These are phyloP conservation scores for Pisolithus albus DNA, from an alignment of 768 basidiomycete species.

Conservation along the genomic window DNA sequence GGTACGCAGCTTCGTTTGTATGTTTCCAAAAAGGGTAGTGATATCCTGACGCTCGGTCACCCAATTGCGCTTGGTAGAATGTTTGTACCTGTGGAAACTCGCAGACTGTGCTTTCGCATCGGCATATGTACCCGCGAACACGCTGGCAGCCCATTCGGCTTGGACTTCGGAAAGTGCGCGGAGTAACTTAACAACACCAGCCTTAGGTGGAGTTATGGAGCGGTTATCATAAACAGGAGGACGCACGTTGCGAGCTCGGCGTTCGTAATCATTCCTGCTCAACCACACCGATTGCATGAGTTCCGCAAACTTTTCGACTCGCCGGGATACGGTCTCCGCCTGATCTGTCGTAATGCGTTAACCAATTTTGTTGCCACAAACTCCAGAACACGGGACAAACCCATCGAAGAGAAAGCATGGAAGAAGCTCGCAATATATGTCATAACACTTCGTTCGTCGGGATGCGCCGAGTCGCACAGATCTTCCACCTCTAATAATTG, in stretches of 20 bases:
- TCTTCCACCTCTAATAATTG: constrained; percentile 96
- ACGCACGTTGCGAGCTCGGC: constrained; percentile 65
- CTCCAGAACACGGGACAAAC: constrained; percentile 38
- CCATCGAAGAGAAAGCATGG: constrained; percentile 97
- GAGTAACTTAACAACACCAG: constrained; percentile 45
- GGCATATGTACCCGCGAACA: constrained; percentile 67
- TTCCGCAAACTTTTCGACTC: constrained; percentile 94
- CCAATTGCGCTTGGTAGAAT: constrained; percentile 79
- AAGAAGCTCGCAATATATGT: constrained; percentile 97
- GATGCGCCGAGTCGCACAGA: constrained; percentile 74
- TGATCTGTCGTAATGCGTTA: constrained; percentile 56
- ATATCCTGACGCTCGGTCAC: constrained; percentile 87
- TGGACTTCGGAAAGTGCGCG: constrained; percentile 60
- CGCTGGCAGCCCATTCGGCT: constrained; percentile 57
- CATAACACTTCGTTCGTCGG: constrained; percentile 97
- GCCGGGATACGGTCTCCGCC: constrained; percentile 86
- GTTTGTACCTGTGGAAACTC: constrained; percentile 74
- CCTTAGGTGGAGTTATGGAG: background rate
- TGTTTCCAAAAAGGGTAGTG: constrained; percentile 81
- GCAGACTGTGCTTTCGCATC: constrained; percentile 75
- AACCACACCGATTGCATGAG: constrained; percentile 91
- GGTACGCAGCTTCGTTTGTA: constrained; percentile 89
- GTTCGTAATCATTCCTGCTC: constrained; percentile 86
- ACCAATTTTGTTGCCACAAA: background rate
- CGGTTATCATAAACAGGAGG: background rate